phyloP scores from a whole-genome alignment of 2,329 filamentous ascomycete genomes.

The Cercospora janseana region DNA sequence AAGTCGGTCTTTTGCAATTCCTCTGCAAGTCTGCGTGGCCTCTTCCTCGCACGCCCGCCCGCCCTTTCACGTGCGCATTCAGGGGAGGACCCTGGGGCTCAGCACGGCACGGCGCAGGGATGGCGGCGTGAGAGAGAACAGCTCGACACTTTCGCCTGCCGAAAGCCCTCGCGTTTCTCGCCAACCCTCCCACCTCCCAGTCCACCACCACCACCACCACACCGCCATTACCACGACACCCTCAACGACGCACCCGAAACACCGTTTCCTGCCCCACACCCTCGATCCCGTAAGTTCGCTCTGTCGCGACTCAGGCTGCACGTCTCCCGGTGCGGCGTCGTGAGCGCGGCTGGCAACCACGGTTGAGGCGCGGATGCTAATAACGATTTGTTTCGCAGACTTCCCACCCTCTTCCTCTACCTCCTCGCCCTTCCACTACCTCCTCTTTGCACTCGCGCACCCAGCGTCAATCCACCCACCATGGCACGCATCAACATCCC shows the following conservation, averaged over 20 bases:
- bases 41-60: too few relatives aligned
- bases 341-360: conserved; percentile 2
- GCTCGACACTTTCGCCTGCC: not conserved
- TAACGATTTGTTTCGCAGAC: conserved; percentile 9
- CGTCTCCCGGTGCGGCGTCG: not conserved
- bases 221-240: not conserved
- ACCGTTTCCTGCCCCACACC: too few relatives aligned
- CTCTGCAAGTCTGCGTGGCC: too few relatives aligned
- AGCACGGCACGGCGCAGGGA: conserved; percentile 1
- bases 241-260: not conserved
- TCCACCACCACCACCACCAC: too few relatives aligned
- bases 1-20: too few relatives aligned
- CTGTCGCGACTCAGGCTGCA: conserved; percentile 9
- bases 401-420: not conserved
- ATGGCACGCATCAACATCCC: conserved; percentile 78
- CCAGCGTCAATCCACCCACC: conserved; percentile 16
- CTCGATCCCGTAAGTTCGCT: conserved; percentile 1
- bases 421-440: conserved; percentile 1
- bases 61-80: conserved; percentile 2
- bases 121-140: not conserved
- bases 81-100: conserved; percentile 1
- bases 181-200: not conserved
- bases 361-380: conserved; percentile 7
- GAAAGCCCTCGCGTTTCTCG: not conserved
- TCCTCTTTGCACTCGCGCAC: not conserved